A percentile compares a stretch with the other conserved stretches of the same genome.
phyloP scores from a whole-genome alignment of 1,139 yeast species.

The Scheffersomyces segobiensis region DNA sequence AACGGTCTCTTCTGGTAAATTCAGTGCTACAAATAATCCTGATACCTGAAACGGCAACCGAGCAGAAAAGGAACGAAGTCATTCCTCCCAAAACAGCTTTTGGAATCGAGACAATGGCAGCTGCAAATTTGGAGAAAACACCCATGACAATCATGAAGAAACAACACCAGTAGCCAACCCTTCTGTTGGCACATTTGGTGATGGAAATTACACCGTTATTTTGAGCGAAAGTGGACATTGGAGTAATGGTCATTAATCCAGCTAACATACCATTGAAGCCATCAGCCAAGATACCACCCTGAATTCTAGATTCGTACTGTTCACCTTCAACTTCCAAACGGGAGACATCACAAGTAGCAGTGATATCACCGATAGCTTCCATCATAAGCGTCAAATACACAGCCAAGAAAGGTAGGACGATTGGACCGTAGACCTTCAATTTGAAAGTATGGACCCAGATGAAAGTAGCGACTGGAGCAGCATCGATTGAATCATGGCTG shows the following conservation, averaged over 20 bases:
- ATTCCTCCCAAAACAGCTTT: constrained; percentile 85
- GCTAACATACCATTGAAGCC: constrained; percentile 71
- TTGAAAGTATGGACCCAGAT: constrained; percentile 86
- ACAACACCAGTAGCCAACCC: constrained; percentile 88
- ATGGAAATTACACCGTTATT: constrained; percentile 91
- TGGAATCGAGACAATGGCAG: constrained; percentile 84
- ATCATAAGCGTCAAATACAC: constrained; percentile 78
- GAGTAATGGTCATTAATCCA: constrained; percentile 74
- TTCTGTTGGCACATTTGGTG: constrained; percentile 85
- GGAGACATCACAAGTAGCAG: constrained; percentile 90
- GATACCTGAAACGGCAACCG: constrained; percentile 88
- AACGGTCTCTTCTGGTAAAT: constrained; percentile 85
- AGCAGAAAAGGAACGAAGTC: constrained; percentile 85
- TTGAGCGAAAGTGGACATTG: constrained; percentile 88
- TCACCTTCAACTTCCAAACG: constrained; percentile 81
- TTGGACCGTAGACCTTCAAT: constrained; percentile 75
- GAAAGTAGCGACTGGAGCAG: constrained; percentile 83
- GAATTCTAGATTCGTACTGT: constrained; percentile 77
- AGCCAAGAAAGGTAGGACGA: constrained; percentile 79
- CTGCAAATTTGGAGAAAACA: constrained; percentile 83
- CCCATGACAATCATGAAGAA: constrained; percentile 84
- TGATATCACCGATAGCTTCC: constrained; percentile 92
- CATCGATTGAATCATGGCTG: constrained; percentile 48
- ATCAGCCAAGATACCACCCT: constrained; percentile 90
- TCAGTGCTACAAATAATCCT: constrained; percentile 73